Conservation (phyloP, 192 early-diverging fungal species). For the Phycomyces nitens region DNA sequence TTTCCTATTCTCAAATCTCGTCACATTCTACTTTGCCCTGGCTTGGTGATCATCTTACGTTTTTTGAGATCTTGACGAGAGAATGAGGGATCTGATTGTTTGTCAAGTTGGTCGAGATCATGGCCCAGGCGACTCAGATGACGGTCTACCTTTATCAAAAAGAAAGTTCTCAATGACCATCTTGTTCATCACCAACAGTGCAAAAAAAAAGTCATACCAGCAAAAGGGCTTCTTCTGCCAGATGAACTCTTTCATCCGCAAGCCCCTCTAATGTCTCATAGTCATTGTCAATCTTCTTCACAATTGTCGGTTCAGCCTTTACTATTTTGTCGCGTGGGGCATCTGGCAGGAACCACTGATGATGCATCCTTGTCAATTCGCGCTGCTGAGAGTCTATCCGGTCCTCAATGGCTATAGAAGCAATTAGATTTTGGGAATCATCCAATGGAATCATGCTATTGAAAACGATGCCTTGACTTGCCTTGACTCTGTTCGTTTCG, state of each 20-base stretch:
- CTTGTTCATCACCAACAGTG: background rate
- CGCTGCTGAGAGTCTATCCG: slow-evolving; percentile 21
- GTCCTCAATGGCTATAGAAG: slow-evolving; percentile 17
- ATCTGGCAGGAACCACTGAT: slow-evolving; percentile 26
- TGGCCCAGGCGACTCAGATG: slow-evolving; percentile 22
- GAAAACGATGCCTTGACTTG: slow-evolving; percentile 7
- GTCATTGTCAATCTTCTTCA: slow-evolving; percentile 23
- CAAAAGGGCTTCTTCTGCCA: slow-evolving; percentile 28
- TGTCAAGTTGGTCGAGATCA: slow-evolving; percentile 28
- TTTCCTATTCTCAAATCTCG: background rate
- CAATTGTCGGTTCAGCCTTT: slow-evolving; percentile 27
- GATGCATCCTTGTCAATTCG: slow-evolving; percentile 27
- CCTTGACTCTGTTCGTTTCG: slow-evolving; percentile 24
- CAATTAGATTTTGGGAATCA: background rate
- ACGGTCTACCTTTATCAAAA: slow-evolving; percentile 26
- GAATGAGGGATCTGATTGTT: background rate
- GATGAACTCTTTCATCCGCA: slow-evolving; percentile 20
- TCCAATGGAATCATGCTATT: background rate
- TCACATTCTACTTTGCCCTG: background rate
- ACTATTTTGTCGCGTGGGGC: slow-evolving; percentile 13
- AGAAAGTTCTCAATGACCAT: background rate
- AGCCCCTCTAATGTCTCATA: slow-evolving; percentile 26
- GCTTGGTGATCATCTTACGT: background rate
- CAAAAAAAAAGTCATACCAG: slow-evolving; percentile 13
- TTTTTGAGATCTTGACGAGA: background rate